A percentile compares a stretch with the other conserved stretches of the same genome.
Conservation (phyloP, 208 protist genomes). For the Leishmania aethiopica region DNA sequence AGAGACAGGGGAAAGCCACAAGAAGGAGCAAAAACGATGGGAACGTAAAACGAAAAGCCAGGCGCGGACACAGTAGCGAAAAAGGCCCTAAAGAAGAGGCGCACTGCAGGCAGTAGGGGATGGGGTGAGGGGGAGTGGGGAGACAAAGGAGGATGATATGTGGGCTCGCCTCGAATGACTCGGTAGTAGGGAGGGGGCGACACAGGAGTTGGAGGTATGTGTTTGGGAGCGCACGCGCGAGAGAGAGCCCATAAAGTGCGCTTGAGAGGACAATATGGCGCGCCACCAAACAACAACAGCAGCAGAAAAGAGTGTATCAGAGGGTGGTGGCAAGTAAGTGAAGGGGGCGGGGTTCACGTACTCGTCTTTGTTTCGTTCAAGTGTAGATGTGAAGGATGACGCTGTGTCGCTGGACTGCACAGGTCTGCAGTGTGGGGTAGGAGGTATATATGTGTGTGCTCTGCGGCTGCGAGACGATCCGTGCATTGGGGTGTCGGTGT, state of each 20-base stretch:
- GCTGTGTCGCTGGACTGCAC: not conserved
- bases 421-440: not conserved
- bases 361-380: not conserved
- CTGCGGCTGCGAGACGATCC: not conserved
- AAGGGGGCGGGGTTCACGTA: not conserved
- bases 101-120: too few species aligned
- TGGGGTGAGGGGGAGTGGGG: not conserved
- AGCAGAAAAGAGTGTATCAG: not conserved
- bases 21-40: not conserved
- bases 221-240: not conserved
- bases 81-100: not conserved
- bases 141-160: not conserved
- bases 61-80: not conserved
- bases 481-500: not conserved
- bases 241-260: too few species aligned
- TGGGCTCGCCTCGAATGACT: too few species aligned
- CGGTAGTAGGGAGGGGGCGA: not conserved
- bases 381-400: not conserved
- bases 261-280: not conserved
- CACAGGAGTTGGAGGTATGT: too few species aligned
- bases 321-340: not conserved
- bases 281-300: not conserved
- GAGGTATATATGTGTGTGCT: not conserved
- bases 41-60: not conserved
- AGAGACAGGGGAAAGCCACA: too few species aligned